Evolutionary conservation across 148 eudicot species (phyloP).

Genomic region (Rhododendron vialii): DNA sequence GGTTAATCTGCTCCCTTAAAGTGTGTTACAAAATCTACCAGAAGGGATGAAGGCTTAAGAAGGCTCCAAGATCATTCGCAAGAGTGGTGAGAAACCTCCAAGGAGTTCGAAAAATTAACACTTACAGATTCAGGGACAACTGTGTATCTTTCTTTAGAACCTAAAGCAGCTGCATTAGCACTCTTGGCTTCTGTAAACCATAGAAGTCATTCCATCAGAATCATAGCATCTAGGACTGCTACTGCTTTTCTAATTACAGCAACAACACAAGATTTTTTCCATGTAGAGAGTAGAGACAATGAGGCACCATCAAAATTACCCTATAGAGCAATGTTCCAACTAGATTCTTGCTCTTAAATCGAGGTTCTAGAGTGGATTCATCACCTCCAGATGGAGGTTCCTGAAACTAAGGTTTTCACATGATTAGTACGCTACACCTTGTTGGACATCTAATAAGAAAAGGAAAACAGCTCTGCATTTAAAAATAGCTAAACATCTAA

Average conservation of each 20-base stretch:
- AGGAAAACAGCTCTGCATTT: background rate
- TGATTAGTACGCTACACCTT: background rate
- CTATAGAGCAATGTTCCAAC: background rate
- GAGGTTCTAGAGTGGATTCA: background rate
- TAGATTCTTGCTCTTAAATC: background rate
- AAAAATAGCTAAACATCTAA: background rate
- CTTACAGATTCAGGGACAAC: background rate
- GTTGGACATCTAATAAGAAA: background rate
- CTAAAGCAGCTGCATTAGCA: background rate
- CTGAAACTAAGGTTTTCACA: background rate
- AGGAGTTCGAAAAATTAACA: background rate
- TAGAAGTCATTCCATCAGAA: background rate
- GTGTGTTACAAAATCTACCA: background rate
- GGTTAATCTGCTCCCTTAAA: background rate
- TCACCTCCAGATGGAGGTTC: background rate
- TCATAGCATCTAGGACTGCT: background rate
- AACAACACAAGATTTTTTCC: background rate
- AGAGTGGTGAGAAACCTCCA: background rate
- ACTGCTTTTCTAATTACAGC: background rate
- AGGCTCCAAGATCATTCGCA: background rate
- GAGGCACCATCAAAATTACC: background rate
- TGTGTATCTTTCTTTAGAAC: background rate
- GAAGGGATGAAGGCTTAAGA: background rate
- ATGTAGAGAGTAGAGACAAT: background rate
- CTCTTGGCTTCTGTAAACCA: background rate